Evolutionary conservation across 1,284 basidiomycete species (phyloP).

Genomic region (Tylopilus sp.): DNA sequence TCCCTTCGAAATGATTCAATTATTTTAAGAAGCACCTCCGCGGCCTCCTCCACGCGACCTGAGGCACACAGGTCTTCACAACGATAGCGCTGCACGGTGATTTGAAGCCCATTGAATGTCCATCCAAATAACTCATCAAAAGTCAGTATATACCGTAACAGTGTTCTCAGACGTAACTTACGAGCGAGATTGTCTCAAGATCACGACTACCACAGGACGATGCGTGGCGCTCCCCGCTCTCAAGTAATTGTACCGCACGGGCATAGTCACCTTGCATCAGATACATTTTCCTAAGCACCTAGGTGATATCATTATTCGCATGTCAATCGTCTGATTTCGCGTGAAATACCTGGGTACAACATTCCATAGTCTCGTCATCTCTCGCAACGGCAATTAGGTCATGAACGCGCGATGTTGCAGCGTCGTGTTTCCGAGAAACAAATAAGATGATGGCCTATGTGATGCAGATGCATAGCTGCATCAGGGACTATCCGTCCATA

Average conservation of each 20-base stretch:
- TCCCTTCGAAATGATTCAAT: neutral
- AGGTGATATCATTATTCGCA: neutral
- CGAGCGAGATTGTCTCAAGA: neutral
- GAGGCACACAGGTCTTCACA: neutral
- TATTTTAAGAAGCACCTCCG: neutral
- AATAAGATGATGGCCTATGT: slow-evolving; percentile 4
- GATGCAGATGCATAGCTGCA: neutral
- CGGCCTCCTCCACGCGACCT: neutral
- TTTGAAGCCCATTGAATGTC: neutral
- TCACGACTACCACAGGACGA: neutral
- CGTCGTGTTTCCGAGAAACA: neutral
- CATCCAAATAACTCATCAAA: neutral
- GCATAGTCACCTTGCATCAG: neutral
- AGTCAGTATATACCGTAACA: neutral
- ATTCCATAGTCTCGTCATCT: neutral
- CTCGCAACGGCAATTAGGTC: neutral
- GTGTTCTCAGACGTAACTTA: neutral
- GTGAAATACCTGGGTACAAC: neutral
- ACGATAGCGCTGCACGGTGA: neutral
- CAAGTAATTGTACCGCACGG: neutral
- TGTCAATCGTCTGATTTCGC: neutral
- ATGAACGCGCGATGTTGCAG: neutral
- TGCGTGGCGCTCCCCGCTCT: neutral
- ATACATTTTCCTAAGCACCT: neutral
- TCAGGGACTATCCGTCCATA: no score